phyloP scores from a whole-genome alignment of 768 basidiomycete genomes.

The Chlorophyllum brunneum region DNA sequence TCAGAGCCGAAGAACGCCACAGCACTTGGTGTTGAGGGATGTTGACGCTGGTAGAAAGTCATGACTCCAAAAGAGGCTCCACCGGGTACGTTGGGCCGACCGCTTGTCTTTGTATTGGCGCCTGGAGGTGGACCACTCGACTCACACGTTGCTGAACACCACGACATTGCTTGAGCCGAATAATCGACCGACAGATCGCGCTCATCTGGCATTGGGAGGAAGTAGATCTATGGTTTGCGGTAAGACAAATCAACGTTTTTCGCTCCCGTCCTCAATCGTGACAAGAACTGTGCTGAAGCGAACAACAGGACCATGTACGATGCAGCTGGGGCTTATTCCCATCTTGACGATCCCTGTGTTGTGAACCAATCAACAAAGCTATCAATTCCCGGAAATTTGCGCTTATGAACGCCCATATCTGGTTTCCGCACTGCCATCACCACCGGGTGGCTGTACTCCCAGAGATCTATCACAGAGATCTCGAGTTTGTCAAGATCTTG shows the following conservation, averaged over 20 bases:
- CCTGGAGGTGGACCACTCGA: neutral
- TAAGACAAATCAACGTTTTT: slow-evolving; percentile 1
- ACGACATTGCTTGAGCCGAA: neutral
- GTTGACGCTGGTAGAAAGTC: neutral
- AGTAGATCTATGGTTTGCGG: slow-evolving; percentile 9
- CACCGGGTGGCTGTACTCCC: slow-evolving; percentile 21
- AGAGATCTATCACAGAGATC: slow-evolving; percentile 8
- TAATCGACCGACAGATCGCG: neutral
- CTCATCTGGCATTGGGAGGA: neutral
- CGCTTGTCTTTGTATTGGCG: neutral
- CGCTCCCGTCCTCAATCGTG: neutral
- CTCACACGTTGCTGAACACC: neutral
- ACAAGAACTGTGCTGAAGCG: neutral
- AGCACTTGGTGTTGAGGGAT: too few species aligned
- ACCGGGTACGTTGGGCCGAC: slow-evolving; percentile 6
- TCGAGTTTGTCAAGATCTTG: slow-evolving; percentile 18
- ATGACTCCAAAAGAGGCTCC: neutral
- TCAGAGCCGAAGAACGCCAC: too few species aligned
- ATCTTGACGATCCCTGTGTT: neutral
- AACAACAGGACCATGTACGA: neutral
- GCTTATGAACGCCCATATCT: slow-evolving; percentile 17
- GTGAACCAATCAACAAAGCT: neutral
- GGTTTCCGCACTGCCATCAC: slow-evolving; percentile 16
- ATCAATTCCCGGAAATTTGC: slow-evolving; percentile 19
- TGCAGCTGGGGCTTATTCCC: neutral